These are phyloP conservation scores for Tetratostichococcus sp. DNA, from an alignment of 139 green algal species.

Conservation along the genomic window DNA sequence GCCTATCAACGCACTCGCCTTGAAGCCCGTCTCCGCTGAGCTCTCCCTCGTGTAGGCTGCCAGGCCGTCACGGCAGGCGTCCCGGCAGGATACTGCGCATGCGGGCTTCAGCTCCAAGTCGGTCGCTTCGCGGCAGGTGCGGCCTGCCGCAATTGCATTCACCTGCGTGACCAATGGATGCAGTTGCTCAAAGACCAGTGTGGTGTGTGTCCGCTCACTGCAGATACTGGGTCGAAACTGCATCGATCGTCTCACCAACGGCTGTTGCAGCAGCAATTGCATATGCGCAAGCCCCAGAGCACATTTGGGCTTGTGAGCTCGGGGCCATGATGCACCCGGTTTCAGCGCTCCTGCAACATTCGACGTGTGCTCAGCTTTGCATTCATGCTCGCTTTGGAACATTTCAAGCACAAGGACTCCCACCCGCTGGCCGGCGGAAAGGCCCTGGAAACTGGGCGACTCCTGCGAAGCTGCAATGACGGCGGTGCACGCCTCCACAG, in stretches of 20 bases:
- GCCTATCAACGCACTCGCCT: background rate
- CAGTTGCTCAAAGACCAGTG: too few species aligned
- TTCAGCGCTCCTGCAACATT: too few species aligned
- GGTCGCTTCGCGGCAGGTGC: conserved; percentile 19
- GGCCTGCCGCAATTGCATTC: background rate
- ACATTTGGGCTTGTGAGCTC: too few species aligned
- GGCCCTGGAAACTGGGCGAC: conserved; percentile 34
- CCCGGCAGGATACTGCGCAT: conserved; percentile 25
- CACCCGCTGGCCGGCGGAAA: conserved; percentile 39
- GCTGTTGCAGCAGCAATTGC: too few species aligned
- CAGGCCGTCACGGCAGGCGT: conserved; percentile 18
- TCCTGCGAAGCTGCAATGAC: conserved; percentile 26
- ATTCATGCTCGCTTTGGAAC: too few species aligned
- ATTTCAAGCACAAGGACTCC: too few species aligned
- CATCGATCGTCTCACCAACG: too few species aligned
- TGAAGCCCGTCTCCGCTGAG: background rate
- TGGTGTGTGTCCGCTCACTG: too few species aligned
- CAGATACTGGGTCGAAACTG: too few species aligned
- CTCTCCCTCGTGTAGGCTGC: conserved; percentile 6
- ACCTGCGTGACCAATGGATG: background rate
- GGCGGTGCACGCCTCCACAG: conserved; percentile 29
- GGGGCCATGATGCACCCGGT: too few species aligned
- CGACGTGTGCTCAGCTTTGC: too few species aligned
- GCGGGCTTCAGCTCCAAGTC: conserved; percentile 31
- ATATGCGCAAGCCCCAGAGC: too few species aligned